These are phyloP conservation scores for Neodidymelliopsis sp. DNA, from an alignment of 2,329 filamentous ascomycete genomes.

Conservation along the genomic window DNA sequence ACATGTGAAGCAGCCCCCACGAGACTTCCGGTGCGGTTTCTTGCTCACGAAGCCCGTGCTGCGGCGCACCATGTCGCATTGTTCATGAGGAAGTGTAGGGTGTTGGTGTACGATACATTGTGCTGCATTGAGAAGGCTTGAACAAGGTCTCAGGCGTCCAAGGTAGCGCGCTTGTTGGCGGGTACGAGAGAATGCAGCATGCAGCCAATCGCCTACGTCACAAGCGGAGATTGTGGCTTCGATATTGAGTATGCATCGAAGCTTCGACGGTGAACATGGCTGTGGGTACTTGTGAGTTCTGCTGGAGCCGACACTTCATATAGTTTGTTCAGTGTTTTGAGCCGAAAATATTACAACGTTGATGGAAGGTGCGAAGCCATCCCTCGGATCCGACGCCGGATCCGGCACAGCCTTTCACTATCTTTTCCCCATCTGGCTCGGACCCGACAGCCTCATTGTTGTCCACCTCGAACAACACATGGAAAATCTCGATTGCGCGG, in stretches of 20 bases:
- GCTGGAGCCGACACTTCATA: too few species aligned
- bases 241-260: too few species aligned
- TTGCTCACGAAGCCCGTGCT: slow-evolving; percentile 43
- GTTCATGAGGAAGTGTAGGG: neutral
- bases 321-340: too few species aligned
- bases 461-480: neutral
- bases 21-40: slow-evolving; percentile 42
- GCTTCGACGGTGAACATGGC: too few species aligned
- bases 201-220: slow-evolving; percentile 8
- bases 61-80: slow-evolving; percentile 32
- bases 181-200: neutral
- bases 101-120: too few species aligned
- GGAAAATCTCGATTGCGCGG: neutral
- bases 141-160: neutral
- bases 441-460: slow-evolving; percentile 3
- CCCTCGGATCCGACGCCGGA: too few species aligned
- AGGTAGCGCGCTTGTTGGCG: neutral
- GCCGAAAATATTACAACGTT: too few species aligned
- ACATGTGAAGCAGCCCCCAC: slow-evolving; percentile 41
- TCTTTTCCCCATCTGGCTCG: neutral
- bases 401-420: too few species aligned
- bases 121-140: too few species aligned
- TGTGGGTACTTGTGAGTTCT: too few species aligned
- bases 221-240: too few species aligned
- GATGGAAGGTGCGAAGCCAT: too few species aligned